A percentile compares a stretch with the other conserved stretches of the same genome.
Evolutionary conservation across 2,329 filamentous ascomycete species (phyloP).

Genomic region (Trematosphaeria pertusa): DNA sequence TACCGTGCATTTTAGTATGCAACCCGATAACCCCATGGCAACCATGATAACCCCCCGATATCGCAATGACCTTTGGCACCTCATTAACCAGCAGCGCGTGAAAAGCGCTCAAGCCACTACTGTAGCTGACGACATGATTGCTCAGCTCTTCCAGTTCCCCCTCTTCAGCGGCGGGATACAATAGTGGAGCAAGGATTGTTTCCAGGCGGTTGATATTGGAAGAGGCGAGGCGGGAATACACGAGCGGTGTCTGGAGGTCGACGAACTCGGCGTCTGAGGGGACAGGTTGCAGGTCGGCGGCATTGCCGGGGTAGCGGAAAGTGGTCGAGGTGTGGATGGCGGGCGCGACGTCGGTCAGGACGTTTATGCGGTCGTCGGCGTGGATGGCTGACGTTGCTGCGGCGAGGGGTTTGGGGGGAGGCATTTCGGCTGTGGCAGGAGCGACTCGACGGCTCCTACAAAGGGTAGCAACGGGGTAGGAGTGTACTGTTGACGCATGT

Average conservation of each 20-base stretch:
- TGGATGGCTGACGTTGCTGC: slow-evolving; percentile 79
- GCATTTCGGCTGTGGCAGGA: too few species aligned
- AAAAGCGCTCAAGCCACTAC: slow-evolving; percentile 85
- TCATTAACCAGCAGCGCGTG: slow-evolving; percentile 85
- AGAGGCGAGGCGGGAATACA: slow-evolving; percentile 82
- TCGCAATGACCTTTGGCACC: slow-evolving; percentile 82
- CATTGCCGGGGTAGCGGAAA: slow-evolving; percentile 79
- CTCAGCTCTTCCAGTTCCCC: slow-evolving; percentile 25
- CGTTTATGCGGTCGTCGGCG: slow-evolving; percentile 79
- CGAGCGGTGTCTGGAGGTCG: slow-evolving; percentile 40
- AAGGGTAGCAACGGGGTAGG: too few species aligned
- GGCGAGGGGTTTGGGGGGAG: slow-evolving; percentile 41
- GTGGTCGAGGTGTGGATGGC: slow-evolving; percentile 91
- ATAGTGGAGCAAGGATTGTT: slow-evolving; percentile 75
- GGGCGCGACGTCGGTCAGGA: slow-evolving; percentile 81
- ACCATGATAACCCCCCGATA: slow-evolving; percentile 89
- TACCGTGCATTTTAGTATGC: slow-evolving; percentile 75
- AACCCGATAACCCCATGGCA: slow-evolving; percentile 84
- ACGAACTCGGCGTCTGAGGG: slow-evolving; percentile 52
- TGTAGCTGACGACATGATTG: slow-evolving; percentile 74
- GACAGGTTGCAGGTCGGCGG: slow-evolving; percentile 65
- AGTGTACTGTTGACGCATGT: not conserved
- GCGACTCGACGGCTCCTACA: too few species aligned
- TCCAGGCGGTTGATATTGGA: slow-evolving; percentile 88
- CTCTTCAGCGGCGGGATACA: slow-evolving; percentile 59